Conservation (phyloP, 768 basidiomycete genomes). For the Calocybe gangraenosa region DNA sequence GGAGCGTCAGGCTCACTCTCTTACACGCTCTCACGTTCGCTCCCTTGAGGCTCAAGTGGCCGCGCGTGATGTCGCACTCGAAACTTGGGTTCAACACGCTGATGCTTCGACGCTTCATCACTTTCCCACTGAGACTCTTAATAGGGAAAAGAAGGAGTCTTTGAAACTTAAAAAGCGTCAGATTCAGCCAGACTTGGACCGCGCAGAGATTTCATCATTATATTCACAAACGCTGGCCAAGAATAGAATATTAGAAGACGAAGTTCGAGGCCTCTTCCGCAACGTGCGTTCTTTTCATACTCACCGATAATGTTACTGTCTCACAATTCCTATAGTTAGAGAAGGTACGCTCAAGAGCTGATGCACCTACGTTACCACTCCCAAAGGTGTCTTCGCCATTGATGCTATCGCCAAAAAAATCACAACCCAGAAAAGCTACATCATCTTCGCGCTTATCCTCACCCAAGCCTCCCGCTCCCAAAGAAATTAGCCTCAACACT, state of each 20-base stretch:
- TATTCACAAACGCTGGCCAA: slow-evolving; percentile 25
- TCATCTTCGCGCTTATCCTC: not conserved
- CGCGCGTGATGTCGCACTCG: slow-evolving; percentile 44
- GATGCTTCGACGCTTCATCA: not conserved
- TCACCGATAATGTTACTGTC: not conserved
- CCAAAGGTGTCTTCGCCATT: too few species aligned
- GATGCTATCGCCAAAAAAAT: too few species aligned
- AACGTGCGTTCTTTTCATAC: slow-evolving; percentile 19
- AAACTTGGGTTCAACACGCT: slow-evolving; percentile 14
- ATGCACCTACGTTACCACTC: not conserved
- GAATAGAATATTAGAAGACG: slow-evolving; percentile 34
- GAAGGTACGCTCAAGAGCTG: slow-evolving; percentile 6
- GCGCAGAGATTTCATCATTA: slow-evolving; percentile 28
- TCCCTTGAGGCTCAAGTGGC: slow-evolving; percentile 46
- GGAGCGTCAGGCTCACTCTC: slow-evolving; percentile 36
- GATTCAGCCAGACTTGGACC: slow-evolving; percentile 5
- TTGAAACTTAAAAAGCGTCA: not conserved
- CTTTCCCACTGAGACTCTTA: not conserved
- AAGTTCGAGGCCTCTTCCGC: slow-evolving; percentile 26
- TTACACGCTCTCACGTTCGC: slow-evolving; percentile 30
- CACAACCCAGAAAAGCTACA: not conserved
- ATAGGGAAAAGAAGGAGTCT: not conserved
- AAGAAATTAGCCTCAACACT: not conserved
- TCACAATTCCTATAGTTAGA: slow-evolving; percentile 2
- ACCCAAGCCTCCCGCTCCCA: not conserved